phyloP scores from a whole-genome alignment of 495 filamentous ascomycete species.

The Aspergillus bridgeri region DNA sequence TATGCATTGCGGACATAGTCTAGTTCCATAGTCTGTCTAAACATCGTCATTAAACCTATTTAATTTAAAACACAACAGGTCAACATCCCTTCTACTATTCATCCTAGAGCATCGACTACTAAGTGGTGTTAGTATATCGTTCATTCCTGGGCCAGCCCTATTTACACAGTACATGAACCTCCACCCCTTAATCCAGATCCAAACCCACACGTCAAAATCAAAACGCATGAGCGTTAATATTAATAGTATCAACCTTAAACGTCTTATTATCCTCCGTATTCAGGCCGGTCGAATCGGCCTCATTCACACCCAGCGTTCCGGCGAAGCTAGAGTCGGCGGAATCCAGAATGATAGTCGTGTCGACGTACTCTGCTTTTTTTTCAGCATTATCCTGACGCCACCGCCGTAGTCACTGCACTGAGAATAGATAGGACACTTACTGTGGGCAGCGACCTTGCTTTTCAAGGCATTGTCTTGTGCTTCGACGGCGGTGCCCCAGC shows the following conservation, averaged over 20 bases:
- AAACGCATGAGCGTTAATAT: slow-evolving; percentile 30
- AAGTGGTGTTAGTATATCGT: no score
- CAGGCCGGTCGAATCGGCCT: slow-evolving; percentile 25
- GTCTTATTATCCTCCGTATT: slow-evolving; percentile 26
- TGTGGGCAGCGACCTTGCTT: slow-evolving; percentile 27
- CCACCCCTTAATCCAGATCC: no score
- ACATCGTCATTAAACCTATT: no score
- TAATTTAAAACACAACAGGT: no score
- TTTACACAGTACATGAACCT: no score
- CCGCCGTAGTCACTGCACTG: neutral
- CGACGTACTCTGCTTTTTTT: slow-evolving; percentile 23
- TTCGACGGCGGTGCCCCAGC: slow-evolving; percentile 41
- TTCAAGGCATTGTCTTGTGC: slow-evolving; percentile 31
- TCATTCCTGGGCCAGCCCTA: no score
- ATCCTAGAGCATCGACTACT: no score
- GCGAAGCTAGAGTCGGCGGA: slow-evolving; percentile 25
- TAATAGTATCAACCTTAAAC: slow-evolving; percentile 29
- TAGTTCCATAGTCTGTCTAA: no score
- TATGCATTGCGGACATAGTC: no score
- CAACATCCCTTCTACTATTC: no score
- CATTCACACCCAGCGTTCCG: slow-evolving; percentile 25
- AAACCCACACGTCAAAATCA: slow-evolving; percentile 11
- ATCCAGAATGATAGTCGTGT: slow-evolving; percentile 32
- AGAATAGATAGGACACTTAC: slow-evolving; percentile 17
- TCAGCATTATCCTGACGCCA: neutral